Conservation (phyloP, 176 grass and related monocot species). For the Canna indica region DNA sequence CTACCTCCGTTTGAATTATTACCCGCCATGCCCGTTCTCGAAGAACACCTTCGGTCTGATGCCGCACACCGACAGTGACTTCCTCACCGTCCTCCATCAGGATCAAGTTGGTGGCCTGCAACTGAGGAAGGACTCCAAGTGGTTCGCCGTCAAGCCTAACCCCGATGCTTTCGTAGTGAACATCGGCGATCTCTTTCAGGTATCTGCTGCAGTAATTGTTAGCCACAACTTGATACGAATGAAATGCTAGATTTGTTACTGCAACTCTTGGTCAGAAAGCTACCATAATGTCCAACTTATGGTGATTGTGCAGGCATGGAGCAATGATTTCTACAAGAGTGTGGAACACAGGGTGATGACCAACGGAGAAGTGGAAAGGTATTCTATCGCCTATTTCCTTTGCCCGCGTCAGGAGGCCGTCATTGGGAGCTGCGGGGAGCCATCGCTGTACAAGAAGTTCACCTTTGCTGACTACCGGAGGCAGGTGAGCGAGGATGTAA, state of each 20-base stretch:
- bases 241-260: neutral
- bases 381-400: conserved; percentile 73
- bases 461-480: conserved; percentile 68
- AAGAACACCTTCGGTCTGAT: conserved; percentile 47
- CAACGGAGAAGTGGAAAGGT: conserved; percentile 46
- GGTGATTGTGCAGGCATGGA: conserved; percentile 64
- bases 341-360: conserved; percentile 79
- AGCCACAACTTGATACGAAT: neutral
- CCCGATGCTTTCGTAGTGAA: conserved; percentile 70
- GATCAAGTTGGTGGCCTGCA: conserved; percentile 86
- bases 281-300: neutral
- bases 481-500: conserved; percentile 62
- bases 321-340: conserved; percentile 79
- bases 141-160: conserved; percentile 64
- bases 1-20: conserved; percentile 74
- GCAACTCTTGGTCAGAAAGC: neutral
- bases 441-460: conserved; percentile 49
- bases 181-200: conserved; percentile 93
- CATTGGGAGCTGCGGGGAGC: conserved; percentile 44
- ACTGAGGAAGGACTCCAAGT: conserved; percentile 53
- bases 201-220: conserved; percentile 15
- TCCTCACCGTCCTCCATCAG: conserved; percentile 77
- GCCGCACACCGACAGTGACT: conserved; percentile 93
- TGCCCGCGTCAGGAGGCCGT: conserved; percentile 58
- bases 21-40: conserved; percentile 76